A percentile compares a stretch with the other conserved stretches of the same genome.
These are phyloP conservation scores for Didymella exigua DNA, from an alignment of 2,329 filamentous ascomycete genomes.

Conservation along the genomic window DNA sequence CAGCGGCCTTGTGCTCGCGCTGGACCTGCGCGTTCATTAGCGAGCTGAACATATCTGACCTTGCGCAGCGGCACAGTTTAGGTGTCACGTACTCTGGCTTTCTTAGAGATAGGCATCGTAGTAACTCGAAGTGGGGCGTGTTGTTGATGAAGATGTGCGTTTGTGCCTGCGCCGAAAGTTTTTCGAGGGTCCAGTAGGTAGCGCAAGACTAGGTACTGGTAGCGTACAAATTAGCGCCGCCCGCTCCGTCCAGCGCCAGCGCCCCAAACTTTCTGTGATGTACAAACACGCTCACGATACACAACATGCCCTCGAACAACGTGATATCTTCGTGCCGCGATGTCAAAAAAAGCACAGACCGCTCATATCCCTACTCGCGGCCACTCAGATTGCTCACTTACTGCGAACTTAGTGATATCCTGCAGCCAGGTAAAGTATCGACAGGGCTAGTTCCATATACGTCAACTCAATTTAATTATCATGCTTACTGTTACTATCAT, in stretches of 20 bases:
- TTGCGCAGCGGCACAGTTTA: not conserved
- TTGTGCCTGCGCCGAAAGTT: not conserved
- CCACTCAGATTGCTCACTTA: too few species aligned
- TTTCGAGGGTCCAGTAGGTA: not conserved
- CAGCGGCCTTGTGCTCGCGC: slow-evolving; percentile 61
- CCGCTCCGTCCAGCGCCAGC: not conserved
- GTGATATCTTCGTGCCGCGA: too few species aligned
- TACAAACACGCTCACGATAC: too few species aligned
- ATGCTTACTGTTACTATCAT: too few species aligned
- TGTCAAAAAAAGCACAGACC: too few species aligned
- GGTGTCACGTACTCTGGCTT: slow-evolving; percentile 47
- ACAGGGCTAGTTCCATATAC: too few species aligned
- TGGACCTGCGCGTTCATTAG: slow-evolving; percentile 49
- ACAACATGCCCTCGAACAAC: too few species aligned
- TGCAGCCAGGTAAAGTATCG: too few species aligned
- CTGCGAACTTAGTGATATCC: too few species aligned
- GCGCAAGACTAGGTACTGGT: too few species aligned
- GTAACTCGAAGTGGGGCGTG: not conserved
- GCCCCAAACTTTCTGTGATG: not conserved
- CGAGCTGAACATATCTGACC: not conserved
- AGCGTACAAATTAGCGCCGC: not conserved
- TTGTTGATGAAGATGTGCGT: not conserved
- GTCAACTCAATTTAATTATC: too few species aligned
- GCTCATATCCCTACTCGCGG: too few species aligned
- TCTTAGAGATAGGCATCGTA: slow-evolving; percentile 58